A percentile compares a stretch with the other conserved stretches of the same genome.
Conservation (phyloP, 192 early-diverging fungal species). For the Dissophora globulifera region DNA sequence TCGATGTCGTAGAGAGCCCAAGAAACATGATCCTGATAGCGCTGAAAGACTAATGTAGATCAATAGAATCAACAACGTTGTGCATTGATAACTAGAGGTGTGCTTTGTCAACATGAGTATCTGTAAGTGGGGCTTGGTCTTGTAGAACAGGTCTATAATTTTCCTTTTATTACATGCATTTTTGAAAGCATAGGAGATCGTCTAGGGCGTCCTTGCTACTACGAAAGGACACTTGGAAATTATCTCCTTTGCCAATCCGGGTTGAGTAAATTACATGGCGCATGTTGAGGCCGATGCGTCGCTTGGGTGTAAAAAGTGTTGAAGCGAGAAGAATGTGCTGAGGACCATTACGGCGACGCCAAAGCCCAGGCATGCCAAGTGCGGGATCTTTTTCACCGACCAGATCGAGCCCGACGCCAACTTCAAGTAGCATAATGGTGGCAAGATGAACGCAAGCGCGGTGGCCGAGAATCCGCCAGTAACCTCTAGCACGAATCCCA, state of each 20-base stretch:
- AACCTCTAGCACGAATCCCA: slow-evolving; percentile 88
- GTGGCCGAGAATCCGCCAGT: slow-evolving; percentile 91
- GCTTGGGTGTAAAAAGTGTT: slow-evolving; percentile 37
- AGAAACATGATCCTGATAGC: slow-evolving; percentile 74
- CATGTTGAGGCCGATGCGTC: slow-evolving; percentile 20
- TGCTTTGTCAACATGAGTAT: no score
- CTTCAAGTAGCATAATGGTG: slow-evolving; percentile 82
- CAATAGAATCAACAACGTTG: no score
- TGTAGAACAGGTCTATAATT: no score
- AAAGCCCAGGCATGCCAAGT: slow-evolving; percentile 79
- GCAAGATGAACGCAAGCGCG: slow-evolving; percentile 88
- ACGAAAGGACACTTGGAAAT: no score
- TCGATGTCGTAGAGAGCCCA: slow-evolving; percentile 69
- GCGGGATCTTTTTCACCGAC: slow-evolving; percentile 68
- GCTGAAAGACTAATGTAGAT: slow-evolving; percentile 55
- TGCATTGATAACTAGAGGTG: no score
- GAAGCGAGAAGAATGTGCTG: slow-evolving; percentile 63
- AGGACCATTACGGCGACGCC: slow-evolving; percentile 79
- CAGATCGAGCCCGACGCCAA: slow-evolving; percentile 69
- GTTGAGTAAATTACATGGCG: slow-evolving; percentile 34
- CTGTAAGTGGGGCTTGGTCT: no score
- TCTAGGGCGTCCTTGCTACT: no score
- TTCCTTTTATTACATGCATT: no score
- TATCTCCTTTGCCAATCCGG: no score
- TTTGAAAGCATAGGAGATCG: no score